Evolutionary conservation across 2,329 filamentous ascomycete species (phyloP), one percentile per base, ranked within the genome.

Genomic region (Paraphaeosphaeria sporulosa): DNA sequence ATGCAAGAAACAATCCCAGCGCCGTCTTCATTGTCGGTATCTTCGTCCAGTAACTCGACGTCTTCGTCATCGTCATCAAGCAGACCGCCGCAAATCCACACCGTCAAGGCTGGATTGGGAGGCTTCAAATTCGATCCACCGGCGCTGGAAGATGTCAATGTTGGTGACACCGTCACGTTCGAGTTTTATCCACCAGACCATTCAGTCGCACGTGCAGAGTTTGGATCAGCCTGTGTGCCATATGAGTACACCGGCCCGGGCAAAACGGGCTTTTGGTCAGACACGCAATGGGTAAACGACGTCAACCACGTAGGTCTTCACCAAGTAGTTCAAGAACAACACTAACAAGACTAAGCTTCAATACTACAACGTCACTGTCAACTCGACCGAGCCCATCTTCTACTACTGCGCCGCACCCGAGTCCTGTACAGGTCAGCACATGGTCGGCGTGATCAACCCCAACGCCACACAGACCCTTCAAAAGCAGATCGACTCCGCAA

Each of bases 391-490:
- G 9, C 76, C 77, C 7, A 74, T 79, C 15, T 79, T 75, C 64
- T 78, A 71, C 63, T 79, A 79, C 62, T 79, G 76, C 60, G 71
- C 88, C 0, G 89, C 89, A 0, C 83, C 86, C 0, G 84, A 81
- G 0, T 91, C 89, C 1, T 94, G 91, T 69, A 81, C 83, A 3
- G 74, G 79, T 2, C 84, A 89, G 46, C 83, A 86, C 23, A 94
- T 94, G 91, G 84, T 94, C 17, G 91, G 90, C 3, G 89, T 86
- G 1, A 89, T 94, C 66, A 94, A 94, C 70, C 85, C 89, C 7
- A 80, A 79, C 57, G 59, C 58, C 2, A 73, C 69, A 2, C 69
- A 75, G 55, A 75, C 75, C 1, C 62, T 78, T 5, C 64, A 63
- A 3, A 44, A 47, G 27, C 76, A 78, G 43, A 70, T 69, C 9